Evolutionary conservation across 163 green algal species (phyloP), one percentile per base, ranked within the genome.

Genomic region (Scenedesmus sp.): DNA sequence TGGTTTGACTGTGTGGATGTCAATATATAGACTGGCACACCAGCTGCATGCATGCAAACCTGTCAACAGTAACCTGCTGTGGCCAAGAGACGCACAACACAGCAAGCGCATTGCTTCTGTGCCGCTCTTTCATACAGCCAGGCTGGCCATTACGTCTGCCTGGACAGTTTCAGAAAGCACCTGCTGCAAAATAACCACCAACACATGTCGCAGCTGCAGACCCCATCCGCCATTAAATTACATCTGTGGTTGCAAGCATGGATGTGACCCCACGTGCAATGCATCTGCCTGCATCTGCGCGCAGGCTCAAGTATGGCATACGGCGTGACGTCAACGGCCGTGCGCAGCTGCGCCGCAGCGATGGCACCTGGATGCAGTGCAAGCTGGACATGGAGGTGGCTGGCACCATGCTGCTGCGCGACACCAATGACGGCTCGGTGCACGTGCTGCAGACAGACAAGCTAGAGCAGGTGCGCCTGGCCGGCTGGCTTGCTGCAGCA

Each of bases 361-460:
- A 87, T 4, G 90, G 90, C 62, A 34, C 62, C 20, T 93, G 90
- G 90, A 67, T 77, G 8, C 20, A 77, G 60, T n/a, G 76, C 52
- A 84, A 85, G 55, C 90, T 93, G 10, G 90, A 93, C 85, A 93
- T 91, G 73, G 90, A 93, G 90, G 85, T 93, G 18, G 46, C 73
- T 10, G 90, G 90, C 16, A 87, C 90, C 10, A 60, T 93, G 85
- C 77, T 93, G 85, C 90, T 93, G 85, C 76, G 90, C 9, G 73
- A 93, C 62, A 55, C 20, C 7, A 56, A 20, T 12, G 81, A 84
- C 26, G 52, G 60, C 62, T 70, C 18, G 16, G 76, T 93, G n/a
- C 56, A 89, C 46, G 90, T 85, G 34, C 60, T 93, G 20, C 57
- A 89, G 62, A 93, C 90, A 57, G 85, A 91, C 23, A 73, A 76